A percentile compares a stretch with the other conserved stretches of the same genome.
Conservation (phyloP, 257 asterid genomes). For the Eucommia ulmoides region DNA sequence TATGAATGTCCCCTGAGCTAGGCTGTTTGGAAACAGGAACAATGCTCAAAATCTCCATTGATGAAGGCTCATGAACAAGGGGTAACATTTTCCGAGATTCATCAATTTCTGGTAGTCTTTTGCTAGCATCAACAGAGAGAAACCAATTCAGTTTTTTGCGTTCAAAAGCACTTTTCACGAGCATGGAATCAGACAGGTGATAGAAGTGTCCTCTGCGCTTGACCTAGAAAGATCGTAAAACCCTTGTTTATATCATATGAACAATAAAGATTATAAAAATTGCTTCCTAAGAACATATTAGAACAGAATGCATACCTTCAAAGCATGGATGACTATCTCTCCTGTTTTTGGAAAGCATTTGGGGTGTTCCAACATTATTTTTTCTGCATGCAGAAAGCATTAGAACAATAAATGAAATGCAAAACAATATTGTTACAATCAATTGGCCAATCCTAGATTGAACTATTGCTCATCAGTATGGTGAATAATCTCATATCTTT, state of each 20-base stretch:
- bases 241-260: no score
- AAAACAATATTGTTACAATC: no score
- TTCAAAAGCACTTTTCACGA: constrained; percentile 33
- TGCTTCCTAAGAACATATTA: no score
- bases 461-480: not conserved
- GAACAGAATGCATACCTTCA: constrained; percentile 45
- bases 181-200: constrained; percentile 50
- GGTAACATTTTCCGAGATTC: no score
- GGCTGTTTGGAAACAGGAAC: constrained; percentile 11
- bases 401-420: not conserved
- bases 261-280: no score
- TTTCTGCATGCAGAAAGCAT: constrained; percentile 31
- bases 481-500: not conserved
- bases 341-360: constrained; percentile 37
- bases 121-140: constrained; percentile 36
- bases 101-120: no score
- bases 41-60: no score
- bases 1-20: no score
- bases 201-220: constrained; percentile 36
- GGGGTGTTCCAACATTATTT: constrained; percentile 33
- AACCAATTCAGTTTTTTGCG: constrained; percentile 26
- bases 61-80: no score
- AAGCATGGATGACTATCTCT: constrained; percentile 28
- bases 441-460: not conserved
- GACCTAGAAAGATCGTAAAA: constrained; percentile 26